Base-by-base conservation (phyloP, 2,329 filamentous ascomycete genomes). In the Pseudonectria foliicola region DNA sequence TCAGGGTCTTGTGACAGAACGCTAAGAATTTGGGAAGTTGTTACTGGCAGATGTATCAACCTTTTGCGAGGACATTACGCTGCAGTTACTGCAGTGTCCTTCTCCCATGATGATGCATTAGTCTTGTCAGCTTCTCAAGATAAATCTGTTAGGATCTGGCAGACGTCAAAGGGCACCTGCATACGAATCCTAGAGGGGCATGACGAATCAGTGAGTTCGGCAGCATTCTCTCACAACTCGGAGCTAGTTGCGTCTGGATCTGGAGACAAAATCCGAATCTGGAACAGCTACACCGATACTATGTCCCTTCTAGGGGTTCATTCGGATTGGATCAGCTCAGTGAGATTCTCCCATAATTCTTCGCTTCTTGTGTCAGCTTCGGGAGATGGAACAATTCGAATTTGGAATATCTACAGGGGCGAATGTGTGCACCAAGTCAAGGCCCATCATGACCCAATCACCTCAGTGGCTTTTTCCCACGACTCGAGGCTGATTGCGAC, bases 161-260 rank as follows among this genome's bases (percentile, higher is more conserved):
- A 18, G 10, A 13, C 26, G 29, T 15, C 3, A 14, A 38, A 1
- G 18, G 18, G 18, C 8, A 21, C 5, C 18, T 39, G 38, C 15
- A 4, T 35, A 8, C 25, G 31, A 11, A 40, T 30, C 5, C 25
- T 44, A 2, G 27, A 37, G 15, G 21, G 34, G 15, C 18, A 38
- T 14, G n/a, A 3, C 8, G 12, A 3, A 7, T 5, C 3, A 6
- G 21, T 29, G 10, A 10, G 4, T 11, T 31, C 13, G 4, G 30
- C 38, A 5, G 34, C 27, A 3, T 33, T 39, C 25, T 40, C 35
- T 21, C 37, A 34, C 12, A 23, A 40, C 33, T 33, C 28, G 6
- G 23, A 14, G 13, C n/a, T 34, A 4, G 10, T 44, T 10, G 38
- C 30, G 27, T 34, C 38, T 14, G 30, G 7, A 5, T 40, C 38